A percentile compares a stretch with the other conserved stretches of the same genome.
Conservation (phyloP, 2,329 filamentous ascomycete genomes). For the Diaporthe batatas region DNA sequence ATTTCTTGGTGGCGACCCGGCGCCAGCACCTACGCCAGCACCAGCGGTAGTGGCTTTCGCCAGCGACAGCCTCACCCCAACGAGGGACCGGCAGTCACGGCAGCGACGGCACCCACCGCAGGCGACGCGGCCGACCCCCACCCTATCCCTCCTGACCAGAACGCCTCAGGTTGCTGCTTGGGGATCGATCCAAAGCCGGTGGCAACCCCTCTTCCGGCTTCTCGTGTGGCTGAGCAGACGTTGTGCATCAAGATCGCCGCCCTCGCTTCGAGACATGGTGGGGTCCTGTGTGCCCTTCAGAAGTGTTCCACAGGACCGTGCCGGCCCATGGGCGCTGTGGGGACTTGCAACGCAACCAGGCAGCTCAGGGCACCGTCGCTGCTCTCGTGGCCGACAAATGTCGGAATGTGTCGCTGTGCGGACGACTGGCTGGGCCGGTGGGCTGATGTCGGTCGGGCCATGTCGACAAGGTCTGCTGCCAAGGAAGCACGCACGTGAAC, state of each 20-base stretch:
- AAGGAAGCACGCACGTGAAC: slow-evolving; percentile 17
- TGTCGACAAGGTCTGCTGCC: slow-evolving; percentile 14
- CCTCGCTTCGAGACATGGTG: slow-evolving; percentile 21
- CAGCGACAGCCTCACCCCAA: not conserved
- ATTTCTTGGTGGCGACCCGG: slow-evolving; percentile 9
- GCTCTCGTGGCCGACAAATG: too few relatives aligned
- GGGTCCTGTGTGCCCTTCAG: slow-evolving; percentile 13
- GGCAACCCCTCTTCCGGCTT: not conserved
- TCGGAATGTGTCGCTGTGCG: not conserved
- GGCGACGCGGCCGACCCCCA: too few relatives aligned
- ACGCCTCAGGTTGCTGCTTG: not conserved
- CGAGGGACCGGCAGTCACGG: not conserved
- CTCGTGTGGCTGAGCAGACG: slow-evolving; percentile 23
- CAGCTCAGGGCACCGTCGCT: too few relatives aligned
- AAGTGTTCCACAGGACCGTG: slow-evolving; percentile 14
- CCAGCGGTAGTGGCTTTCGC: not conserved
- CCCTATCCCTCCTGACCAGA: not conserved
- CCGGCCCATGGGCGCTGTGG: slow-evolving; percentile 8
- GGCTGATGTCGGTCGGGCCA: not conserved
- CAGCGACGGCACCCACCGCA: slow-evolving; percentile 7
- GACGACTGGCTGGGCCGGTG: not conserved
- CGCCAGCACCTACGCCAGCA: not conserved
- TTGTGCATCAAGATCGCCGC: slow-evolving; percentile 24
- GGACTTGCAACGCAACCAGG: not conserved
- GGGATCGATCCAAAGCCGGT: not conserved